Percentiles rank a stretch among this genome's conserved stretches.
These are phyloP conservation scores for Cystobasidiaceae sp. DNA, from an alignment of 1,284 basidiomycete genomes.

Conservation along the genomic window DNA sequence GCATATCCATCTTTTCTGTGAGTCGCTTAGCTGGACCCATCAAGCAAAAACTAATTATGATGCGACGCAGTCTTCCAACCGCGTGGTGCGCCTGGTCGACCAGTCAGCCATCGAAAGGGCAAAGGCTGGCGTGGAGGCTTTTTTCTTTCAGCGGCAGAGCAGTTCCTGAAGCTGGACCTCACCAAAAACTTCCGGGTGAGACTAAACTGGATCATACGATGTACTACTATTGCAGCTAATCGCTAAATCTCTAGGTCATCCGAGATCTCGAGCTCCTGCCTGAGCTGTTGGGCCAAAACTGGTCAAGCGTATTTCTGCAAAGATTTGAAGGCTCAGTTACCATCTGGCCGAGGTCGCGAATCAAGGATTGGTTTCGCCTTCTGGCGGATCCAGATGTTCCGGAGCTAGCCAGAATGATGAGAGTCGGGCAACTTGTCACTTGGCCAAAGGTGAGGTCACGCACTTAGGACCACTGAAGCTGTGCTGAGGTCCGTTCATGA, in stretches of 20 bases:
- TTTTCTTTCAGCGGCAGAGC: constrained; percentile 58
- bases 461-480: too few species aligned
- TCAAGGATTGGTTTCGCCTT: constrained; percentile 71
- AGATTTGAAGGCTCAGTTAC: constrained; percentile 61
- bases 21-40: background rate
- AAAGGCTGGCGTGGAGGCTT: constrained; percentile 98
- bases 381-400: constrained; percentile 59
- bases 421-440: constrained; percentile 80
- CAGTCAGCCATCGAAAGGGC: constrained; percentile 84
- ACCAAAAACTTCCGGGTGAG: constrained; percentile 86
- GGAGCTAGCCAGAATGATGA: constrained; percentile 76
- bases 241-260: constrained; percentile 58
- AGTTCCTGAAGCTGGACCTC: constrained; percentile 87
- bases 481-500: background rate
- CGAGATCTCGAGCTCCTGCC: constrained; percentile 87
- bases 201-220: too few species aligned
- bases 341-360: constrained; percentile 72
- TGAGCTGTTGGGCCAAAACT: constrained; percentile 82
- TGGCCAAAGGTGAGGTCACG: constrained; percentile 86
- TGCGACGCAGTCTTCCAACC: constrained; percentile 20
- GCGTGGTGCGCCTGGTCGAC: constrained; percentile 87
- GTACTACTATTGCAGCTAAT: background rate
- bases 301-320: constrained; percentile 90
- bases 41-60: background rate
- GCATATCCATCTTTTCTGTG: constrained; percentile 88